Conservation (phyloP, 306 rosid species). For the Rubus parviflorus region DNA sequence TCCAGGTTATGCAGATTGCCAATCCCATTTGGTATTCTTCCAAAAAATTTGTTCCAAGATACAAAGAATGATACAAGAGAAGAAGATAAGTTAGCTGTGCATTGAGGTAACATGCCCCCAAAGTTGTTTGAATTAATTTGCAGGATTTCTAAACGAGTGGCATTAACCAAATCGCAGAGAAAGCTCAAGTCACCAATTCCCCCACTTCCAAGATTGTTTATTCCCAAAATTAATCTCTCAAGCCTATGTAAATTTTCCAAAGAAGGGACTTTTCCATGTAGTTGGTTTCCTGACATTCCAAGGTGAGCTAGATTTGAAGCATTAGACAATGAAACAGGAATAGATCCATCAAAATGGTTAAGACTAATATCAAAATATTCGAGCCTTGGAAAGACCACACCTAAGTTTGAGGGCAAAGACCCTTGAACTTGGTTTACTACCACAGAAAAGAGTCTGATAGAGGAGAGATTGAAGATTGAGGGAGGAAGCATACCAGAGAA, state of each 20-base stretch:
- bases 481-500: neutral
- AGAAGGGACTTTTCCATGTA: neutral
- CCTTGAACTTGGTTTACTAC: neutral
- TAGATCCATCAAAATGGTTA: constrained; percentile 1
- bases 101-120: constrained; percentile 3
- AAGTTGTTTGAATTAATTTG: neutral
- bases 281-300: neutral
- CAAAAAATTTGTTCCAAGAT: neutral
- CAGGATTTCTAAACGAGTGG: neutral
- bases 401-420: neutral
- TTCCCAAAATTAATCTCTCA: neutral
- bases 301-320: neutral
- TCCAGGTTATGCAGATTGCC: neutral
- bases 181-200: too few species aligned
- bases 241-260: neutral
- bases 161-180: neutral
- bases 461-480: constrained; percentile 5
- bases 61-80: neutral
- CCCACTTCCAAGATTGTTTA: neutral
- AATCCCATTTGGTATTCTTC: neutral
- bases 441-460: neutral
- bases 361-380: accelerated
- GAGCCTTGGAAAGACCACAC: neutral
- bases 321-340: neutral
- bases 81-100: neutral